Percentiles rank a stretch among this genome's conserved stretches.
These are phyloP conservation scores for Dovyalis caffra DNA, from an alignment of 345 rosid genomes.

Conservation along the genomic window DNA sequence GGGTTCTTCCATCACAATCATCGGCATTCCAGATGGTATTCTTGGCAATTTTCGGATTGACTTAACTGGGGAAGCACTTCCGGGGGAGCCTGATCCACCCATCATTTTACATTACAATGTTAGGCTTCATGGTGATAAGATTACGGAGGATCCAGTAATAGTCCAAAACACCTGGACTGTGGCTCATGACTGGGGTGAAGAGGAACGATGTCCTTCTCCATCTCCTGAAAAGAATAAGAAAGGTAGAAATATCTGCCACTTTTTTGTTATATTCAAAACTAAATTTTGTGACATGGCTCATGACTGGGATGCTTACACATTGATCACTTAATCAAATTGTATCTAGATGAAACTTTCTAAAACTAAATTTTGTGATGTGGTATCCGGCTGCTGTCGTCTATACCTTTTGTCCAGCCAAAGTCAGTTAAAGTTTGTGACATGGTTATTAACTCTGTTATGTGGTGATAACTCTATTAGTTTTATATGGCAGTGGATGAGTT, in stretches of 20 bases:
- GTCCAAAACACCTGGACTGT: slow-evolving; percentile 96
- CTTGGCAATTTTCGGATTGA: slow-evolving; percentile 86
- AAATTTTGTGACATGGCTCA: no score
- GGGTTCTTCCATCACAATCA: slow-evolving; percentile 87
- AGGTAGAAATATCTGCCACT: slow-evolving; percentile 37
- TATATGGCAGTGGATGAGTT: slow-evolving; percentile 66
- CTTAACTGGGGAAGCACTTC: slow-evolving; percentile 87
- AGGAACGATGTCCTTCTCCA: slow-evolving; percentile 94
- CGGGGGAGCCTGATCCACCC: slow-evolving; percentile 99
- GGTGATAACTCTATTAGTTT: background rate
- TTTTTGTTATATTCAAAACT: background rate
- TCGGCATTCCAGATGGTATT: slow-evolving; percentile 87
- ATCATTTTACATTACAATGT: slow-evolving; percentile 89
- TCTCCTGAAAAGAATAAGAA: slow-evolving; percentile 66
- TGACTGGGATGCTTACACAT: background rate
- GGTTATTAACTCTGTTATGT: background rate
- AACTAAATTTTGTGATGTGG: background rate
- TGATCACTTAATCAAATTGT: background rate
- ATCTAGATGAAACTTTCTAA: background rate
- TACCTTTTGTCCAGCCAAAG: background rate
- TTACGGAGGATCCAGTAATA: slow-evolving; percentile 94
- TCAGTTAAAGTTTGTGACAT: background rate
- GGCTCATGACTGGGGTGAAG: slow-evolving; percentile 94
- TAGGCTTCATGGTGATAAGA: slow-evolving; percentile 92
- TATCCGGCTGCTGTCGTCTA: background rate